Evolutionary conservation across 768 basidiomycete species (phyloP).

Genomic region (Suillus brevipes): DNA sequence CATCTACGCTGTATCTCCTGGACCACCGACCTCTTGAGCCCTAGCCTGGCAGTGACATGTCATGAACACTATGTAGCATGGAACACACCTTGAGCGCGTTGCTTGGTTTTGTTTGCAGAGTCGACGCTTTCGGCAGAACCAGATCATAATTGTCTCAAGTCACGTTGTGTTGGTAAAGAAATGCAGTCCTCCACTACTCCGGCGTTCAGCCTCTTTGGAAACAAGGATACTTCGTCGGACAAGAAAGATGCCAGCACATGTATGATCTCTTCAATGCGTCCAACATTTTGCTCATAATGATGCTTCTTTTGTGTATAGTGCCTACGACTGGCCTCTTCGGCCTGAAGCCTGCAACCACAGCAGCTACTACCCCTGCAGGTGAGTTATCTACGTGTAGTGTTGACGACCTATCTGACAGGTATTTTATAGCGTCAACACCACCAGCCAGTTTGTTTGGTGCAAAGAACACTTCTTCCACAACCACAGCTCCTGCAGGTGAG

Average conservation of each 20-base stretch:
- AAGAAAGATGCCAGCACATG: constrained; percentile 41
- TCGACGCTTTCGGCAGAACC: not conserved
- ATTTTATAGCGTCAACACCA: not conserved
- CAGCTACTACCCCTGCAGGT: not conserved
- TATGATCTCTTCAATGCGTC: not conserved
- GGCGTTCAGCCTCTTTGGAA: constrained; percentile 34
- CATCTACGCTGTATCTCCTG: not conserved
- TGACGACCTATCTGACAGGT: not conserved
- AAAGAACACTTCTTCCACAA: not conserved
- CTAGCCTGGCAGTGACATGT: too few species aligned
- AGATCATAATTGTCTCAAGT: not conserved
- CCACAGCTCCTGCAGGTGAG: constrained; percentile 4
- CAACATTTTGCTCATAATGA: not conserved
- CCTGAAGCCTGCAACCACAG: constrained; percentile 35
- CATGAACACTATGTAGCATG: not conserved
- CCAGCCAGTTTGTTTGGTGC: constrained; percentile 3
- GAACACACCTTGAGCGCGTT: not conserved
- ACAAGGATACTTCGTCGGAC: constrained; percentile 39
- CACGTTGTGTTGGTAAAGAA: not conserved
- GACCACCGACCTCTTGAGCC: not conserved
- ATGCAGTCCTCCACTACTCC: constrained; percentile 4
- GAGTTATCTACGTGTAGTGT: not conserved
- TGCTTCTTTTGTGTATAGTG: constrained; percentile 14
- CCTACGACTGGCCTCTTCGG: constrained; percentile 33
- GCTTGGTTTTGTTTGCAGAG: constrained; percentile 1